Conservation (phyloP, 192 early-diverging fungal genomes). For the Backusella liffmaniae region DNA sequence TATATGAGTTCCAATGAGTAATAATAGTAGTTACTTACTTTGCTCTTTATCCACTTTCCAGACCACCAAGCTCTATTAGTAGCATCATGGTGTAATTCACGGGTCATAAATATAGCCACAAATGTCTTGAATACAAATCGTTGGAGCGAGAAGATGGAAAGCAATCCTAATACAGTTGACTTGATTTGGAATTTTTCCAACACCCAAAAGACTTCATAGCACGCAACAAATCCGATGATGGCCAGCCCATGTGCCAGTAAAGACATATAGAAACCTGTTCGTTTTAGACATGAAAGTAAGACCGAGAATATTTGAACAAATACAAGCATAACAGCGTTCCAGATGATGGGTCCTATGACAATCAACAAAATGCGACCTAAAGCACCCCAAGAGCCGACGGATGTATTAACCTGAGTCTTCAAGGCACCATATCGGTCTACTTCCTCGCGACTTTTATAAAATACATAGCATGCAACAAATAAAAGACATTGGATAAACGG, state of each 20-base stretch:
- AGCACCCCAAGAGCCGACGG: conserved; percentile 15
- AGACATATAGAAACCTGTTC: conserved; percentile 59
- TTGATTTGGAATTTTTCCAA: conserved; percentile 53
- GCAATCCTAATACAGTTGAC: conserved; percentile 52
- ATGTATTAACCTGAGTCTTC: not conserved
- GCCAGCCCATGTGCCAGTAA: conserved; percentile 53
- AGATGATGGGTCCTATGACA: conserved; percentile 52
- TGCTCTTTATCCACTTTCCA: conserved; percentile 62
- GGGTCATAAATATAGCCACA: conserved; percentile 58
- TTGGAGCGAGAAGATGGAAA: conserved; percentile 57
- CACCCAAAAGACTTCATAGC: conserved; percentile 58
- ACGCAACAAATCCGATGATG: conserved; percentile 46
- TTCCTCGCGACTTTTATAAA: conserved; percentile 48
- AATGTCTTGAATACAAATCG: conserved; percentile 58
- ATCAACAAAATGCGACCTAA: conserved; percentile 53
- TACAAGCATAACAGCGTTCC: conserved; percentile 54
- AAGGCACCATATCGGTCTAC: conserved; percentile 4
- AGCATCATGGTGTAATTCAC: conserved; percentile 66
- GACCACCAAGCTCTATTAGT: conserved; percentile 74
- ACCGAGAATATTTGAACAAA: conserved; percentile 51
- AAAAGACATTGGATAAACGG: conserved; percentile 57
- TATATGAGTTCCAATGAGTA: conserved; percentile 47
- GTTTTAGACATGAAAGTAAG: conserved; percentile 39
- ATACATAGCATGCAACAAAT: conserved; percentile 53
- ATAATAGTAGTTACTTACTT: conserved; percentile 54